Evolutionary conservation across 2,329 filamentous ascomycete genomes (phyloP).

Genomic region (Clonostachys solani): DNA sequence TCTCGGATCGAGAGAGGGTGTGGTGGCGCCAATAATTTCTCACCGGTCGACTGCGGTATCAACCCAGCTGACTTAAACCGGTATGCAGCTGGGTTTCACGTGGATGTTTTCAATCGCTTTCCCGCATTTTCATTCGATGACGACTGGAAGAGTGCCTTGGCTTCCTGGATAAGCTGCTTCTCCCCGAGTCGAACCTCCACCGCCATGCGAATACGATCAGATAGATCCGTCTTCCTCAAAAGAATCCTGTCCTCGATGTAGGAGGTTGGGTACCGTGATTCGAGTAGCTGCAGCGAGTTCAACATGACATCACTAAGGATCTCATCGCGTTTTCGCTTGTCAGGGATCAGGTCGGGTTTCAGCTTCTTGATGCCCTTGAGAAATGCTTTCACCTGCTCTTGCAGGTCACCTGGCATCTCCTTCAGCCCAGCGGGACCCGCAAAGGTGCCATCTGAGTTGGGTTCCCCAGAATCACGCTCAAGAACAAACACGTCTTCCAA

Average conservation of each 20-base stretch:
- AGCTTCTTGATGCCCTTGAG: conserved; percentile 44
- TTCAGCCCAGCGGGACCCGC: conserved; percentile 27
- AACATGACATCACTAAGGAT: conserved; percentile 34
- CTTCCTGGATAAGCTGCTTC: conserved; percentile 59
- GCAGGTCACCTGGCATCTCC: conserved; percentile 44
- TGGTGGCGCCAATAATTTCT: background rate
- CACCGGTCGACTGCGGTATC: background rate
- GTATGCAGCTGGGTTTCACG: background rate
- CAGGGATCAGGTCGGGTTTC: conserved; percentile 32
- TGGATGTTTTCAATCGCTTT: conserved; percentile 1
- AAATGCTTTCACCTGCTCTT: conserved; percentile 43
- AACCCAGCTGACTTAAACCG: background rate
- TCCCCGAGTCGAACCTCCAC: conserved; percentile 66
- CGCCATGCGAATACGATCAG: conserved; percentile 52
- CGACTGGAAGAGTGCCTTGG: conserved; percentile 30
- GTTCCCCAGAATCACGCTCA: conserved; percentile 48
- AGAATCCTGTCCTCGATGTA: conserved; percentile 33
- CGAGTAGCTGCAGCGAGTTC: conserved; percentile 27
- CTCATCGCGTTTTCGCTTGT: conserved; percentile 45
- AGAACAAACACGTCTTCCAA: conserved; percentile 74
- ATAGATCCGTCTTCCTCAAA: conserved; percentile 18
- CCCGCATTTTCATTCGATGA: conserved; percentile 1
- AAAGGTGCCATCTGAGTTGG: conserved; percentile 42
- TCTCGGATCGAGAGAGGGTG: background rate
- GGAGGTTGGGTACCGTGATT: conserved; percentile 36